Percentiles rank a stretch among this genome's conserved stretches.
Conservation (phyloP, 176 grass and related monocot species). For the Alloteropsis semialata region DNA sequence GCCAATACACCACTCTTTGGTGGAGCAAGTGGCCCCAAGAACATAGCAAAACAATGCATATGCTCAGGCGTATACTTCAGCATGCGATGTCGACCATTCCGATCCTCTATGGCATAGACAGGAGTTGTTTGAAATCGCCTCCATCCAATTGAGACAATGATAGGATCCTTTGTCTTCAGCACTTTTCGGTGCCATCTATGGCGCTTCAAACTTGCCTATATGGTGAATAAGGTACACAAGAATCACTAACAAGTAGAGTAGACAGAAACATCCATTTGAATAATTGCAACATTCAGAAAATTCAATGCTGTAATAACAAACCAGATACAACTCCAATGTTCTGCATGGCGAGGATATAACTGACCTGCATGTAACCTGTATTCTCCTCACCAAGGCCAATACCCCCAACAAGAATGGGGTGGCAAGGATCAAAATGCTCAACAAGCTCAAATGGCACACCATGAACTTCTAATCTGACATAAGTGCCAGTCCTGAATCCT, state of each 20-base stretch:
- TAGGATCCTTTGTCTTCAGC: slow-evolving; percentile 85
- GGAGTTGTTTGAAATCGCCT: slow-evolving; percentile 88
- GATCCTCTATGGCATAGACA: slow-evolving; percentile 88
- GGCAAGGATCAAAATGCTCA: slow-evolving; percentile 87
- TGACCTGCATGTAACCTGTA: slow-evolving; percentile 94
- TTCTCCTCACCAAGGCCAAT: slow-evolving; percentile 91
- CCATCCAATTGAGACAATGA: slow-evolving; percentile 92
- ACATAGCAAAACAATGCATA: slow-evolving; percentile 98
- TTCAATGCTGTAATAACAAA: background rate
- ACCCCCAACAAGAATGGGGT: slow-evolving; percentile 90
- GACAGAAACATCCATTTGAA: background rate
- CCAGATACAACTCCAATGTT: background rate
- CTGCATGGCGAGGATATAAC: slow-evolving; percentile 4
- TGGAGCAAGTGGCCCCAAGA: slow-evolving; percentile 94
- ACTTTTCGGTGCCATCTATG: slow-evolving; percentile 97
- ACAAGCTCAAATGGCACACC: slow-evolving; percentile 89
- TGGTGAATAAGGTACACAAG: slow-evolving; percentile 9
- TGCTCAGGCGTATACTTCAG: slow-evolving; percentile 99
- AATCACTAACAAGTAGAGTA: background rate
- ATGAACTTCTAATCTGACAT: slow-evolving; percentile 88
- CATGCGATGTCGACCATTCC: slow-evolving; percentile 84
- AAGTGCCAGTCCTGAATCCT: slow-evolving; percentile 88
- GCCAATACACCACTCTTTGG: slow-evolving; percentile 91
- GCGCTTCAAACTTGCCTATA: slow-evolving; percentile 73
- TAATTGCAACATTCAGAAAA: slow-evolving; percentile 8